Conservation (phyloP, 495 filamentous ascomycete genomes). For the Hypoxylon subgilvum region DNA sequence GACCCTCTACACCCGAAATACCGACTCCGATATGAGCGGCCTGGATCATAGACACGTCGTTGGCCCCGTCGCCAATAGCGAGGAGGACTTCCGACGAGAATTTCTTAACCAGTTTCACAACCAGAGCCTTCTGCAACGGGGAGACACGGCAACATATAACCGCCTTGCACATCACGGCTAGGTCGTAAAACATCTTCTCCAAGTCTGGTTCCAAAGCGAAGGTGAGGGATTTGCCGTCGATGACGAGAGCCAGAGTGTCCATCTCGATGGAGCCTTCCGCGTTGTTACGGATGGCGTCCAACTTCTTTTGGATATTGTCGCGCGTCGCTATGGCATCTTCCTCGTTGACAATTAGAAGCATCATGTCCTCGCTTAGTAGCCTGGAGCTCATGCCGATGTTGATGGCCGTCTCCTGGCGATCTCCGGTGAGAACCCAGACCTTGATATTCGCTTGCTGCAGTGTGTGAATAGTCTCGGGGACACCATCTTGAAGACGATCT, state of each 20-base stretch:
- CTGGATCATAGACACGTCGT: slow-evolving; percentile 99
- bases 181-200: slow-evolving; percentile 90
- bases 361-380: slow-evolving; percentile 98
- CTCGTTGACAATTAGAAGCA: slow-evolving; percentile 94
- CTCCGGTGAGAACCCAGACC: slow-evolving; percentile 97
- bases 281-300: slow-evolving; percentile 83
- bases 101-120: slow-evolving; percentile 98
- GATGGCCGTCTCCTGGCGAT: slow-evolving; percentile 98
- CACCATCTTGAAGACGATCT: slow-evolving; percentile 94
- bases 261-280: slow-evolving; percentile 72
- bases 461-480: slow-evolving; percentile 98
- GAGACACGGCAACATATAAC: slow-evolving; percentile 99
- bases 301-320: slow-evolving; percentile 88
- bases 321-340: slow-evolving; percentile 75
- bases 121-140: slow-evolving; percentile 96
- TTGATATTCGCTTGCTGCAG: slow-evolving; percentile 97
- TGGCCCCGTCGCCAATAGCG: slow-evolving; percentile 96
- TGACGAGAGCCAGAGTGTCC: slow-evolving; percentile 91
- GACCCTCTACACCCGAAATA: slow-evolving; percentile 96
- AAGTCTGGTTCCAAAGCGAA: slow-evolving; percentile 92
- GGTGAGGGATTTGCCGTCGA: slow-evolving; percentile 94
- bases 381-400: slow-evolving; percentile 99
- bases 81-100: slow-evolving; percentile 87
- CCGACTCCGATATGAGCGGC: slow-evolving; percentile 98
- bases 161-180: slow-evolving; percentile 95